Base-by-base conservation (phyloP, 2,329 filamentous ascomycete species). In the Parastagonospora avenae region DNA sequence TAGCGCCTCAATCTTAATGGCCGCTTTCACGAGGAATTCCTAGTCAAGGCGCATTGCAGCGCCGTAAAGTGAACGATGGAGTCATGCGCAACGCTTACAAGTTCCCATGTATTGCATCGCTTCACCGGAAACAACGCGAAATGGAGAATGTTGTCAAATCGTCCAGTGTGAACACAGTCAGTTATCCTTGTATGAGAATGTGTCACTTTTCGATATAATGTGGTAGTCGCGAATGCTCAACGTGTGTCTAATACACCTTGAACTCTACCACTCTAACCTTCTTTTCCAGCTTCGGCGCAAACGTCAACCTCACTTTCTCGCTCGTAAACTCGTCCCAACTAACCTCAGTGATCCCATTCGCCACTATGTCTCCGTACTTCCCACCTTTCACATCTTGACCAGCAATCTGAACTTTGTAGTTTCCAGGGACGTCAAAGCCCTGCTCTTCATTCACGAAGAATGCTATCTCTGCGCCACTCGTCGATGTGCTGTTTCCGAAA, bases 261-360 rank as follows among this genome's bases (percentile, higher is more conserved):
- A 75, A 74, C 51, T 76, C 74, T 2, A 71, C 71, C 11, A 76
- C 43, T 31, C 74, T 61, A 4, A 71, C 72, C 47, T 63, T 71
- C 46, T 57, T 61, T 0, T 65, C 71, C 14, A 54, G 52, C 40
- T 65, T 54, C 8, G 73, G 73, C 15, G 56, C 67, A 29, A 75
- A 76, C 1, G 63, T 50, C 4, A 75, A 48, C 38, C 72, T 66
- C 6, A 74, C 56, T 42, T 66, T 59, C 8, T 51, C 54, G 0
- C 63, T 67, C 33, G 53, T 64, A 10, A 63, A 51, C 6, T 48
- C 51, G 11, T 47, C 59, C 68, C 73, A 76, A 11, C 52, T 51
- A 0, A 65, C 68, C 19, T 64, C 61, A 0, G 73, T 76, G 14
- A 77, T 68, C 0, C 74, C 74, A 35, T 76, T 77, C 6, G 67